Conservation (phyloP, 192 early-diverging fungal genomes). For the Podila horticola region DNA sequence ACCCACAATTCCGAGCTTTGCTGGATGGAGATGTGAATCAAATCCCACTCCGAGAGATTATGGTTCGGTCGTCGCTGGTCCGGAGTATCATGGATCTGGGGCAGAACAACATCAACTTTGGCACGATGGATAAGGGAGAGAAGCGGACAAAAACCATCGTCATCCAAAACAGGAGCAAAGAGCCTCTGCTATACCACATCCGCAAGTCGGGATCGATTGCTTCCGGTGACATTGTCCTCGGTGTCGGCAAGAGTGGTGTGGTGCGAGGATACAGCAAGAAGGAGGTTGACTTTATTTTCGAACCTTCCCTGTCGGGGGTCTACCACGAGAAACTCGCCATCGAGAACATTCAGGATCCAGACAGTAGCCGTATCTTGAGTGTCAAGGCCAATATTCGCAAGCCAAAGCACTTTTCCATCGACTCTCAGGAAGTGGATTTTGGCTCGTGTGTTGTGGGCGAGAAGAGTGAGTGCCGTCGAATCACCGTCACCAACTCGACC, state of each 20-base stretch:
- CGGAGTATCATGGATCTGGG: slow-evolving; percentile 91
- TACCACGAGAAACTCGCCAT: slow-evolving; percentile 89
- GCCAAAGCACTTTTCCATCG: slow-evolving; percentile 88
- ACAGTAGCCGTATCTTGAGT: slow-evolving; percentile 79
- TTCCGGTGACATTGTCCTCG: slow-evolving; percentile 89
- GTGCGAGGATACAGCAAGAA: slow-evolving; percentile 91
- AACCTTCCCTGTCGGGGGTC: slow-evolving; percentile 87
- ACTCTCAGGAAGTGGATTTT: slow-evolving; percentile 79
- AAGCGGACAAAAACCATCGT: slow-evolving; percentile 87
- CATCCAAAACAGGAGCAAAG: slow-evolving; percentile 91
- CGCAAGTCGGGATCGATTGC: slow-evolving; percentile 95
- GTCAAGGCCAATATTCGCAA: slow-evolving; percentile 93
- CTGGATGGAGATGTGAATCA: slow-evolving; percentile 61
- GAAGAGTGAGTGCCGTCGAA: slow-evolving; percentile 61
- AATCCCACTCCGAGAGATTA: slow-evolving; percentile 91
- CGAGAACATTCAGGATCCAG: slow-evolving; percentile 89
- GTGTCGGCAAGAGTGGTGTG: slow-evolving; percentile 83
- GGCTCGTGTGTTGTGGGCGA: slow-evolving; percentile 72
- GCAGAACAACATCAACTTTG: slow-evolving; percentile 98
- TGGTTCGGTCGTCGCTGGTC: slow-evolving; percentile 87
- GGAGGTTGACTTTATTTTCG: slow-evolving; percentile 93
- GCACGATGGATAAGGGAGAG: slow-evolving; percentile 87
- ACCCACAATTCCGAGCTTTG: slow-evolving; percentile 82
- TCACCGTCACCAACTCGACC: slow-evolving; percentile 87
- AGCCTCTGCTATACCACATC: slow-evolving; percentile 90